Conservation (phyloP, 2,329 filamentous ascomycete genomes). For the Penicillium sp. region DNA sequence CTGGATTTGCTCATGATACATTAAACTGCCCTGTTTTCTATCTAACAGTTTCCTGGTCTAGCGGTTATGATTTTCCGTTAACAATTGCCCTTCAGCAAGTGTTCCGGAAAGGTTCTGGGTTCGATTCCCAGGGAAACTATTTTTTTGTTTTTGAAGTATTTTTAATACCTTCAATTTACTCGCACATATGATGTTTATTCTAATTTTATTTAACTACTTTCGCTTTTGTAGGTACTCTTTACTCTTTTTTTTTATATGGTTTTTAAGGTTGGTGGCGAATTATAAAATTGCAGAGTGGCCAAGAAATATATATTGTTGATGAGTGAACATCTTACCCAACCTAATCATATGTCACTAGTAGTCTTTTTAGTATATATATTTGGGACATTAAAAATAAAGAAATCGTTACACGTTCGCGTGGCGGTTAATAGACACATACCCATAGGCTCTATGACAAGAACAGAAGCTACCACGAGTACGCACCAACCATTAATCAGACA, state of each 20-base stretch:
- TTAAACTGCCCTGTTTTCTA: accelerated
- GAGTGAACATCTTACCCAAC: background rate
- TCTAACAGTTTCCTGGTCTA: background rate
- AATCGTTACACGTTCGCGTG: too few relatives aligned
- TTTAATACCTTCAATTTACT: too few relatives aligned
- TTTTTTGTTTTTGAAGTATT: background rate
- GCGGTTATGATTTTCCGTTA: background rate
- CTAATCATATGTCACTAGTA: background rate
- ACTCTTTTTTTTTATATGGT: background rate
- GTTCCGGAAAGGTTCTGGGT: background rate
- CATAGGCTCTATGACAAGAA: background rate
- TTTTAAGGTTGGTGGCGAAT: background rate
- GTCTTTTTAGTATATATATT: background rate
- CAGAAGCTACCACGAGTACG: background rate
- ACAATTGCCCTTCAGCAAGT: background rate
- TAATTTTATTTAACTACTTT: too few relatives aligned
- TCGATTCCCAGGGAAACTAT: background rate
- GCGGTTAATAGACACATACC: background rate
- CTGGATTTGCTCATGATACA: too few relatives aligned
- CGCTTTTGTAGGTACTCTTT: background rate
- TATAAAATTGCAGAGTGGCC: background rate
- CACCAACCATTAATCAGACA: background rate
- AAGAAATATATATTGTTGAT: background rate
- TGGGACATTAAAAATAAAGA: background rate
- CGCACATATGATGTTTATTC: too few relatives aligned